Conservation (phyloP, 2,329 filamentous ascomycete genomes). For the Neonectria coccinea region DNA sequence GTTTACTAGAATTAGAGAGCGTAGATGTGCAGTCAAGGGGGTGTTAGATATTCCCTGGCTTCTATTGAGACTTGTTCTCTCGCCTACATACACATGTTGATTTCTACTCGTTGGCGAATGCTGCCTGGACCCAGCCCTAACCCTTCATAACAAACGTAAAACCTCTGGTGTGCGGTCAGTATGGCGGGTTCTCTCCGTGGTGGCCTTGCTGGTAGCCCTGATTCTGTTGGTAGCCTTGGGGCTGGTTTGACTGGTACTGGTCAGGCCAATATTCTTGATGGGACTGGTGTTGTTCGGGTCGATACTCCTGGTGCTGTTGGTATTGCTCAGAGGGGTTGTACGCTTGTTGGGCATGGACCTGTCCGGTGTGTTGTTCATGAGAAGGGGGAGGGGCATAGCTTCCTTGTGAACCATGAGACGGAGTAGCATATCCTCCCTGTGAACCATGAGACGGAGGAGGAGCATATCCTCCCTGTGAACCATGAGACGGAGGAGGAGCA, state of each 20-base stretch:
- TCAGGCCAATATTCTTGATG: constrained; percentile 30
- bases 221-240: constrained; percentile 13
- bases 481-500: background rate
- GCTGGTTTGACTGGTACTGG: constrained; percentile 25
- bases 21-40: no score
- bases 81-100: no score
- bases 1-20: no score
- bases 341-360: constrained; percentile 41
- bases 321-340: constrained; percentile 43
- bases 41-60: no score
- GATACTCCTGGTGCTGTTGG: constrained; percentile 30
- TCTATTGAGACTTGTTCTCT: no score
- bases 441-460: no score
- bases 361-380: constrained; percentile 33
- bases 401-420: no score
- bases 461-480: no score
- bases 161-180: constrained; percentile 3
- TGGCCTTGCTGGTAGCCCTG: constrained; percentile 32
- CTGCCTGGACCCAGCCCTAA: no score
- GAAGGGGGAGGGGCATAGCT: constrained; percentile 18
- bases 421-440: constrained; percentile 5
- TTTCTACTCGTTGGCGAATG: no score
- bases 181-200: constrained; percentile 38
- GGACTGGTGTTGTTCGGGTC: constrained; percentile 35
- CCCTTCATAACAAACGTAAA: background rate